Conservation (phyloP, 164 flowering plant genomes). For the Echeveria elegans region DNA sequence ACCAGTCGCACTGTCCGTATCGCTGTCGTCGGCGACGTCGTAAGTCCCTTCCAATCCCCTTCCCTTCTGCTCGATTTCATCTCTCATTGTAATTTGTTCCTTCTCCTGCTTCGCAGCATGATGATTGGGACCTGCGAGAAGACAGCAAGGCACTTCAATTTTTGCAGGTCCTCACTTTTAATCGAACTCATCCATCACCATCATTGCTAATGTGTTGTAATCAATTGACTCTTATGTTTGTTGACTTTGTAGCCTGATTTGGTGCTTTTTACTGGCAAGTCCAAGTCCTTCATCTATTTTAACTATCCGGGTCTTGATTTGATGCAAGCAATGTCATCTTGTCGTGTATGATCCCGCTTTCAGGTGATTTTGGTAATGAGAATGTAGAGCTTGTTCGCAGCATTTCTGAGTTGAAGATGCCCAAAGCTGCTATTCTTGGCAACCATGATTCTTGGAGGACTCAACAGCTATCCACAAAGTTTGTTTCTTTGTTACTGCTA, state of each 20-base stretch:
- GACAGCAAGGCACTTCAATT: conserved; percentile 63
- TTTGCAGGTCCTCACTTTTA: conserved; percentile 34
- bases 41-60: conserved; percentile 17
- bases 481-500: conserved; percentile 25
- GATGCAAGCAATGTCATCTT: not conserved
- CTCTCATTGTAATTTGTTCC: too few species aligned
- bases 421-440: conserved; percentile 82
- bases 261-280: conserved; percentile 93
- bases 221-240: conserved; percentile 13
- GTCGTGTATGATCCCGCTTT: not conserved
- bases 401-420: conserved; percentile 47
- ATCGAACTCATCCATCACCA: too few species aligned
- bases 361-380: conserved; percentile 95
- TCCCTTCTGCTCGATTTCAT: not conserved
- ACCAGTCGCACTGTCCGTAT: conserved; percentile 25
- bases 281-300: conserved; percentile 7
- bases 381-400: conserved; percentile 76
- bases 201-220: not conserved
- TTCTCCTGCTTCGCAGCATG: conserved; percentile 38
- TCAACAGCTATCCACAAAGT: conserved; percentile 46
- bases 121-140: conserved; percentile 57
- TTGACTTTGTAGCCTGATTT: conserved; percentile 74
- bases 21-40: conserved; percentile 77
- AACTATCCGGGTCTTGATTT: too few species aligned
- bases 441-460: conserved; percentile 90